Conservation (phyloP, 495 filamentous ascomycete genomes). For the Hyaloscypha variabilis region DNA sequence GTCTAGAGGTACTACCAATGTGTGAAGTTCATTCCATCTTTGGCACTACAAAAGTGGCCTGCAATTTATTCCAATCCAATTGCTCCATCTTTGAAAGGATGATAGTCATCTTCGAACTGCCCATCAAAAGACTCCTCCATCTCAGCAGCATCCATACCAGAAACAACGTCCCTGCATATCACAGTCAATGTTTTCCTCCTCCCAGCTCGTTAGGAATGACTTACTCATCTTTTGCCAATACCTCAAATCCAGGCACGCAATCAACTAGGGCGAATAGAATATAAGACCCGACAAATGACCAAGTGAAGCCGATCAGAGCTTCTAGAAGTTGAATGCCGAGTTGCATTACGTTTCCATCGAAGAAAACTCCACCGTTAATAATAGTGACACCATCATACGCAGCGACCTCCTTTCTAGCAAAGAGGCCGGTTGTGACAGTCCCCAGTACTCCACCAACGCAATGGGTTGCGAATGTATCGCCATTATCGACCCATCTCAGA, state of each 20-base stretch:
- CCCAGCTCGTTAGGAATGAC: conserved; percentile 42
- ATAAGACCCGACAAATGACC: conserved; percentile 83
- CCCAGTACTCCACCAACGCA: conserved; percentile 84
- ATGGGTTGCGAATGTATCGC: conserved; percentile 94
- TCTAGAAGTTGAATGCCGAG: conserved; percentile 85
- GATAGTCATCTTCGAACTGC: conserved; percentile 46
- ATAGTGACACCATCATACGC: conserved; percentile 62
- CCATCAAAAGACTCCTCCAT: conserved; percentile 50
- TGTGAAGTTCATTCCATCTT: too few relatives aligned
- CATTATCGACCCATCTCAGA: conserved; percentile 80
- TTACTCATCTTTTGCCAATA: conserved; percentile 79
- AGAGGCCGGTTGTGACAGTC: conserved; percentile 87
- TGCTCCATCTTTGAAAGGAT: conserved; percentile 38
- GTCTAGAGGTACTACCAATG: too few relatives aligned
- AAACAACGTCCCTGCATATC: conserved; percentile 45
- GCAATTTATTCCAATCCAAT: conserved; percentile 24
- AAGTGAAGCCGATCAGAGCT: conserved; percentile 77
- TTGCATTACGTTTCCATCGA: conserved; percentile 88
- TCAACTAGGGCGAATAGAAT: conserved; percentile 87
- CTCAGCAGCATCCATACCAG: conserved; percentile 49
- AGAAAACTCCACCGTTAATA: conserved; percentile 82
- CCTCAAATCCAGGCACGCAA: conserved; percentile 77
- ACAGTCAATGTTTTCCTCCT: neutral
- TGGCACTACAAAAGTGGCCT: too few relatives aligned
- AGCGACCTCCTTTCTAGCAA: conserved; percentile 66